A percentile compares a stretch with the other conserved stretches of the same genome.
Conservation (phyloP, 2,329 filamentous ascomycete species). For the Ophiostoma triangulosporum region DNA sequence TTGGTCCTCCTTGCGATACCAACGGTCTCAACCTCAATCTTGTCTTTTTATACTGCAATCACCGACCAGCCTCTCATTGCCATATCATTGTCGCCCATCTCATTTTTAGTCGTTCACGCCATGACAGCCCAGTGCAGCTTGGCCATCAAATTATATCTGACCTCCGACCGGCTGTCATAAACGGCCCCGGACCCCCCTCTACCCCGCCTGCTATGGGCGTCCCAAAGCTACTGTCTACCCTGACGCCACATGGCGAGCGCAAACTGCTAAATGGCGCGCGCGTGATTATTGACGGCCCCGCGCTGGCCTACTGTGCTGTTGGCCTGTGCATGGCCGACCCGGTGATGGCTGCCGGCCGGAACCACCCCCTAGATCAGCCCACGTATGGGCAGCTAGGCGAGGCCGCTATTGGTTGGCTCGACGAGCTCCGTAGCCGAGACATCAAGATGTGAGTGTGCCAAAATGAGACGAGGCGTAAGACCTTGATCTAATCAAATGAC, state of each 20-base stretch:
- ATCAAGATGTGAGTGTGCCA: constrained; percentile 9
- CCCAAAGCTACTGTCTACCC: constrained; percentile 14
- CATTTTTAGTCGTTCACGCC: background rate
- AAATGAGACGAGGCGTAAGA: background rate
- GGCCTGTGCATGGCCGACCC: constrained; percentile 10
- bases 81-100: background rate
- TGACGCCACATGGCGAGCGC: constrained; percentile 15
- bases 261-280: constrained; percentile 10
- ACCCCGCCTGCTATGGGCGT: constrained; percentile 16
- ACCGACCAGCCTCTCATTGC: too few relatives aligned
- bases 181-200: background rate
- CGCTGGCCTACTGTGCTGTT: constrained; percentile 17
- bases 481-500: background rate
- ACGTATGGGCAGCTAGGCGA: constrained; percentile 13
- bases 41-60: background rate
- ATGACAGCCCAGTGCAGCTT: background rate
- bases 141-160: background rate
- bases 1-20: background rate
- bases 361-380: constrained; percentile 15
- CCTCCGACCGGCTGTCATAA: background rate
- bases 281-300: constrained; percentile 18
- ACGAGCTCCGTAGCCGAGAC: constrained; percentile 11
- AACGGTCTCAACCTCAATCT: too few relatives aligned
- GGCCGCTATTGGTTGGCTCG: constrained; percentile 14
- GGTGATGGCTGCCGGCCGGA: constrained; percentile 1